Evolutionary conservation across 202 grass and related monocot species (phyloP).

Genomic region (Zoysia matrella): DNA sequence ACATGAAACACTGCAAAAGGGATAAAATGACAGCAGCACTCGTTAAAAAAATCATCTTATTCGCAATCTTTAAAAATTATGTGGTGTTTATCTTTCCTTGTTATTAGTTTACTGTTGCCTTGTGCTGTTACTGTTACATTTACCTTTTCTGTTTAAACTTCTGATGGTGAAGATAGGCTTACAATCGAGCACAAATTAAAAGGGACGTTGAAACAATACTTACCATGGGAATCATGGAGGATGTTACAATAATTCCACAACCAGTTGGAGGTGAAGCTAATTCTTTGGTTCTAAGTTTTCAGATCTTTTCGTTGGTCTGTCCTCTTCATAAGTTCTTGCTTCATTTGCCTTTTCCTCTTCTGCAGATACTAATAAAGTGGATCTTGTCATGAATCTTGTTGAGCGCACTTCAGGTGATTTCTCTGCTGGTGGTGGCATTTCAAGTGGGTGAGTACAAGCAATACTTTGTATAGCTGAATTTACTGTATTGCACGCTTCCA

Average conservation of each 20-base stretch:
- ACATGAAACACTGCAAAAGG: slow-evolving; percentile 20
- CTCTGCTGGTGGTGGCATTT: slow-evolving; percentile 89
- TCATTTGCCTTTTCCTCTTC: slow-evolving; percentile 40
- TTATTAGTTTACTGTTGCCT: slow-evolving; percentile 25
- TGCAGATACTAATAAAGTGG: slow-evolving; percentile 92
- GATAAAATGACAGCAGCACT: background rate
- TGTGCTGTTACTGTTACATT: slow-evolving; percentile 12
- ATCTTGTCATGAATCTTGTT: slow-evolving; percentile 98
- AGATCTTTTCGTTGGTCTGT: slow-evolving; percentile 14
- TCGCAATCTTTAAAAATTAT: background rate
- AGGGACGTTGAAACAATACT: slow-evolving; percentile 96
- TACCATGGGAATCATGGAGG: slow-evolving; percentile 99
- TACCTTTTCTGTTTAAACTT: slow-evolving; percentile 11
- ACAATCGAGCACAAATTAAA: slow-evolving; percentile 83
- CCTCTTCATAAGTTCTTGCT: slow-evolving; percentile 16
- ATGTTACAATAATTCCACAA: slow-evolving; percentile 91
- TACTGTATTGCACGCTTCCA: slow-evolving; percentile 18
- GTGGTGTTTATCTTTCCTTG: slow-evolving; percentile 11
- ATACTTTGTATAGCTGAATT: slow-evolving; percentile 20
- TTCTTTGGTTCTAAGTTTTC: slow-evolving; percentile 24
- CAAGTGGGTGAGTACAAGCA: slow-evolving; percentile 73
- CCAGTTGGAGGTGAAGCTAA: slow-evolving; percentile 69
- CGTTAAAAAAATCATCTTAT: background rate
- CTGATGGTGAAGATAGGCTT: slow-evolving; percentile 64
- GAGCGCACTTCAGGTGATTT: slow-evolving; percentile 80